Base-by-base conservation (phyloP, 495 filamentous ascomycete species). In the Xylaria intraflava region DNA sequence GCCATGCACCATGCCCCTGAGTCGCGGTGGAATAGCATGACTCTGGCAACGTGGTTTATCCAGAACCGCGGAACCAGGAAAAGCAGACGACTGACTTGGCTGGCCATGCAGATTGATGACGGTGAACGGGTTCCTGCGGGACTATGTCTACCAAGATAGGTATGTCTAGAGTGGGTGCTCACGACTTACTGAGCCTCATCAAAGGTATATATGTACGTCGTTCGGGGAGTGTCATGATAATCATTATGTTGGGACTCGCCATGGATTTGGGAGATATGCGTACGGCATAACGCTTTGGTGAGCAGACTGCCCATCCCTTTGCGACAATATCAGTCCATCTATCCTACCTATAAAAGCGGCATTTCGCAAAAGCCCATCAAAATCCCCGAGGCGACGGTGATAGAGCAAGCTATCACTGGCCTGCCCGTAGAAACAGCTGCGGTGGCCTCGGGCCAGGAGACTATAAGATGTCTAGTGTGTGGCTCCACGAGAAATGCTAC, bases 11-110 rank as follows among this genome's bases (percentile, higher is more conserved):
- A 31, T 36, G 29, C 19, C 30, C 16, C 30, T 29, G 27, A 29
- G 27, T n/a, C 39, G n/a, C 45, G 23, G 20, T 4, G n/a, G n/a
- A 51, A 38, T 51, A 31, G 38, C 48, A 51, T 38, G 30, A 26
- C 27, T 51, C 38, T 31, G 11, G n/a, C 27, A 45, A 46, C 17
- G 14, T 40, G 43, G 39, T 40, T 39, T 36, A 46, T 44, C 51
- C 51, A 53, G 51, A 46, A 42, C 42, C 16, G 22, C 40, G 51
- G 51, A 33, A 53, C 51, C 31, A 40, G 42, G 12, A 42, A 17
- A 29, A 46, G n/a, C 41, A 29, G n/a, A 30, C 9, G n/a, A 36
- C 20, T 23, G 42, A 46, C 42, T 31, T 46, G 42, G 33, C 51
- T 22, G 33, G 42, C 23, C 24, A 23, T 30, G 42, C 42, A 46